Conservation (phyloP, 2,329 filamentous ascomycete genomes). For the Diaporthe helianthi region DNA sequence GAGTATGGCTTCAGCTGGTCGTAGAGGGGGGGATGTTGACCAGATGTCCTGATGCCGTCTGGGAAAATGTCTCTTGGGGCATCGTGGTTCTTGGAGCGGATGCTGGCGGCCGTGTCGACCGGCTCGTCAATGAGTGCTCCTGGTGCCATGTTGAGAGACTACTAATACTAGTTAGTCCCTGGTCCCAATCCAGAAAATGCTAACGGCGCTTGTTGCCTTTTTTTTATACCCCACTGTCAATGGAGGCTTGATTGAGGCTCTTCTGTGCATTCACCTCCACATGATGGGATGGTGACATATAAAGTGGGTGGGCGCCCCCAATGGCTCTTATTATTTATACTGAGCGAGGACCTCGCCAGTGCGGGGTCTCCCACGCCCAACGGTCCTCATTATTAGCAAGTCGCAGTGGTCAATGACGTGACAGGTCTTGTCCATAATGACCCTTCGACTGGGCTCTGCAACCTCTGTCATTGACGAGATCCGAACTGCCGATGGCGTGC, state of each 20-base stretch:
- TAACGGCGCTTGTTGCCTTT: not conserved
- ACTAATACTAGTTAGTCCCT: no score
- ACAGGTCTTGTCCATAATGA: constrained; percentile 7
- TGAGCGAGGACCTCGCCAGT: not conserved
- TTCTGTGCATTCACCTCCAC: not conserved
- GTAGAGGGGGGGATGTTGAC: constrained; percentile 75
- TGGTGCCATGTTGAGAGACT: constrained; percentile 34
- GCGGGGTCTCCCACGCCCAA: constrained; percentile 21
- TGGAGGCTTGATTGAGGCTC: constrained; percentile 24
- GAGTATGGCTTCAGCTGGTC: constrained; percentile 70
- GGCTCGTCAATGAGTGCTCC: constrained; percentile 33
- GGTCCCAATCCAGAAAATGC: not conserved
- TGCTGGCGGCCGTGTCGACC: constrained; percentile 16
- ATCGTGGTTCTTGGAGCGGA: constrained; percentile 42
- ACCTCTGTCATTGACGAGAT: constrained; percentile 34
- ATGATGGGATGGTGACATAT: not conserved
- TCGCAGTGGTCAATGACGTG: constrained; percentile 26
- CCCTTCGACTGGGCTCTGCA: not conserved
- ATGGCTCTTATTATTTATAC: constrained; percentile 24
- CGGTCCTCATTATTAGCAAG: constrained; percentile 21
- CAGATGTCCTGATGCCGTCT: constrained; percentile 62
- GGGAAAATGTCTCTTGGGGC: constrained; percentile 51
- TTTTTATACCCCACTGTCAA: not conserved
- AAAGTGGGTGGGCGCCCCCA: not conserved
- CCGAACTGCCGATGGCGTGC: constrained; percentile 35